Evolutionary conservation across 148 eudicot genomes (phyloP), one percentile per base, ranked within the genome.

Genomic region (Mesembryanthemum crystallinum): DNA sequence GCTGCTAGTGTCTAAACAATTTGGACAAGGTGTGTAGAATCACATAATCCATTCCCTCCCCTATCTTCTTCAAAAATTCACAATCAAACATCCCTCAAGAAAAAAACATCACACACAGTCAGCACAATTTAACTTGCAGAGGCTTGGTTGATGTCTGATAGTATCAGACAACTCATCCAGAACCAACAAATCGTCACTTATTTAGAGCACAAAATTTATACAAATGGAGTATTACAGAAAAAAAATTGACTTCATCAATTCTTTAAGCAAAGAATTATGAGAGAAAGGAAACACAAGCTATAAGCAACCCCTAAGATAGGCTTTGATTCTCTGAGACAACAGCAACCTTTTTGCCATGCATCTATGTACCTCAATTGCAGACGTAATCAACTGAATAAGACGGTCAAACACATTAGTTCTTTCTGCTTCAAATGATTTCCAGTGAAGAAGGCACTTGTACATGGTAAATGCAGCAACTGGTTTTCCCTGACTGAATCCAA

Each of bases 401-500:
- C 91, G 91, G 83, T 95, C 97, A 88, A 95, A 95, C 67, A 95
- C 91, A 82, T 80, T 92, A 17, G 99, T 95, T 85, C 65, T 85
- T 67, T 95, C 94, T 18, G 87, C 84, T 85, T 95, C 97, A 79
- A 92, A 90, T 32, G 87, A 87, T 81, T 81, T 95, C 97, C 99
- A 95, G 59, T 89, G 91, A 55, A 92, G 77, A 76, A 95, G 99
- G 80, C 97, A 90, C 85, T 88, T 95, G 82, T 89, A 95, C 73
- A 89, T 95, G 69, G 89, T 89, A 78, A 83, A 87, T 49, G 97
- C 92, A 68, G 97, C 96, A 75, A 92, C 86, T 72, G 99, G 99
- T 78, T 89, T 92, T 74, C 90, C 97, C 67, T 89, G 83, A 87
- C 96, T 86, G 82, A 87, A 95, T 52, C 99, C 99, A 84, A 91